Conservation (phyloP, 2,329 filamentous ascomycete species). For the Colletotrichum viniferum region DNA sequence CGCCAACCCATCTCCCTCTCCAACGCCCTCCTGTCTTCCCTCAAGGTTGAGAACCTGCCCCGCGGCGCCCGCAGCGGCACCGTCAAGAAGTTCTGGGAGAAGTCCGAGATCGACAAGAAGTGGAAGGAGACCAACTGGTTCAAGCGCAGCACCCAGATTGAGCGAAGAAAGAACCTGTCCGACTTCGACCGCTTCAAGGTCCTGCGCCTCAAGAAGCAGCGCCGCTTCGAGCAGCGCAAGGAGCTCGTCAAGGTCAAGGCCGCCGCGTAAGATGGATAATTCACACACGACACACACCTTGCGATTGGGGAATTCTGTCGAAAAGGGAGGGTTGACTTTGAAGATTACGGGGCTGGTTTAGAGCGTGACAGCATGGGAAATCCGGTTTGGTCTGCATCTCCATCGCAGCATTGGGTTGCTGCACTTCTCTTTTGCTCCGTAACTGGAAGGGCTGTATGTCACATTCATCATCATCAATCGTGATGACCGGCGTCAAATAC, state of each 20-base stretch:
- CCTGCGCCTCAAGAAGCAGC: constrained; percentile 98
- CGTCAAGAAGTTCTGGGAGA: constrained; percentile 90
- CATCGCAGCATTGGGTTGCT: constrained; percentile 59
- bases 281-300: not conserved
- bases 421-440: constrained; percentile 62
- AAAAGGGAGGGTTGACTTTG: constrained; percentile 18
- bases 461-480: constrained; percentile 57
- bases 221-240: constrained; percentile 98
- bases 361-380: constrained; percentile 33
- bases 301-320: constrained; percentile 17
- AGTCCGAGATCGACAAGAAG: constrained; percentile 88
- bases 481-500: constrained; percentile 69
- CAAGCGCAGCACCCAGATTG: constrained; percentile 86
- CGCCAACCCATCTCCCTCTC: constrained; percentile 86
- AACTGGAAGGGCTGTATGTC: constrained; percentile 68
- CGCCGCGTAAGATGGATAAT: constrained; percentile 62
- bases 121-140: constrained; percentile 92
- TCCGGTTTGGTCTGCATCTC: constrained; percentile 49
- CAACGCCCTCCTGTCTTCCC: constrained; percentile 85
- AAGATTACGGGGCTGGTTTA: constrained; percentile 23
- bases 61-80: constrained; percentile 81
- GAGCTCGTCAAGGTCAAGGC: constrained; percentile 91
- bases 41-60: constrained; percentile 85
- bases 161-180: constrained; percentile 88
- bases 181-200: constrained; percentile 99